Percentiles rank a stretch among this genome's conserved stretches.
These are phyloP conservation scores for Geotrichum citri-aurantii DNA, from an alignment of 1,139 yeast species.

Conservation along the genomic window DNA sequence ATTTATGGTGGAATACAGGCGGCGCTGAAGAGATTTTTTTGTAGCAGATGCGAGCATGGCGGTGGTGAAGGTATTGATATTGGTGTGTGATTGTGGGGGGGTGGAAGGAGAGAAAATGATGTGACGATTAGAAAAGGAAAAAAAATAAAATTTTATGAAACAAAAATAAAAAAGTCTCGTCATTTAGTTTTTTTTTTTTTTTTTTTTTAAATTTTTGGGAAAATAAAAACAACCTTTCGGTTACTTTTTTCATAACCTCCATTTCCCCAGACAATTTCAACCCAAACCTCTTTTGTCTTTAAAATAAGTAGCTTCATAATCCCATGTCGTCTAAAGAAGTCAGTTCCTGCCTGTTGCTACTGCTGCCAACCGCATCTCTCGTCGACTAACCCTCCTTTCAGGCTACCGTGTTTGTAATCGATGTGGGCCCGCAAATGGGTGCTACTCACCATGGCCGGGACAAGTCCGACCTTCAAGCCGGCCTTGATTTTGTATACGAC, in stretches of 20 bases:
- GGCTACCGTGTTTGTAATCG: slow-evolving; percentile 51
- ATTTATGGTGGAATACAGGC: background rate
- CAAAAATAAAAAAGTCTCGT: background rate
- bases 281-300: too few relatives aligned
- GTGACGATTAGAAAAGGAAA: background rate
- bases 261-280: too few relatives aligned
- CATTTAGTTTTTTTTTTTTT: too few relatives aligned
- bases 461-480: slow-evolving; percentile 38
- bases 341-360: background rate
- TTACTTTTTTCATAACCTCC: background rate
- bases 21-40: background rate
- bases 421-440: slow-evolving; percentile 45
- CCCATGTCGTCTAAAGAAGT: background rate
- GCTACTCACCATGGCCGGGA: slow-evolving; percentile 25
- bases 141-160: background rate
- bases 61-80: background rate
- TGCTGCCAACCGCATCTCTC: background rate
- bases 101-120: background rate
- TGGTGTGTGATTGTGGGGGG: background rate
- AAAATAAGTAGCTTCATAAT: background rate
- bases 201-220: too few relatives aligned
- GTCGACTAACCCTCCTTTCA: slow-evolving; percentile 20
- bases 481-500: slow-evolving; percentile 42
- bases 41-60: background rate
- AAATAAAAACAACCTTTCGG: background rate